Evolutionary conservation across 352 stramenopile genomes (phyloP).

Genomic region (Pythium brachiatum): DNA sequence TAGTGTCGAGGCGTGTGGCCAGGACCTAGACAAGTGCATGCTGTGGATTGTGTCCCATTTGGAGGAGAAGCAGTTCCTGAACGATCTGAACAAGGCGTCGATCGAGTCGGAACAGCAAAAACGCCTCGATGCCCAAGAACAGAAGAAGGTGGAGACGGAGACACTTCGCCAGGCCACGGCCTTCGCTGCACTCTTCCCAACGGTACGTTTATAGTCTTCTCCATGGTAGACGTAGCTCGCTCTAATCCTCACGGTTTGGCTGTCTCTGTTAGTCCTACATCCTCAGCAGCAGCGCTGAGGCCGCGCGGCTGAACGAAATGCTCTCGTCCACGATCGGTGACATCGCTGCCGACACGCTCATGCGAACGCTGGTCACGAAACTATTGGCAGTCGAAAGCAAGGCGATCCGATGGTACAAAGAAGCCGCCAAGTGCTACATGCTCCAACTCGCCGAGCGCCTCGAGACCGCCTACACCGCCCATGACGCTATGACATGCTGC

Average conservation of each 20-base stretch:
- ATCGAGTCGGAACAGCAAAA: constrained; percentile 76
- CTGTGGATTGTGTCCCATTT: constrained; percentile 75
- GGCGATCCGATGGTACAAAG: constrained; percentile 71
- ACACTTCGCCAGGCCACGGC: constrained; percentile 44
- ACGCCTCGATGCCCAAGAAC: constrained; percentile 50
- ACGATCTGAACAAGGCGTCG: constrained; percentile 69
- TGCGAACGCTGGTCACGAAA: constrained; percentile 58
- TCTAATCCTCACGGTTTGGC: not conserved
- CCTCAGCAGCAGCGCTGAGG: constrained; percentile 34
- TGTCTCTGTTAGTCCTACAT: constrained; percentile 50
- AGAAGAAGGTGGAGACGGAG: constrained; percentile 59
- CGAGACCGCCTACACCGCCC: constrained; percentile 35
- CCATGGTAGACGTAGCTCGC: too few relatives aligned
- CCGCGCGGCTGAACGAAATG: constrained; percentile 40
- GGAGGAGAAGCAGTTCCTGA: constrained; percentile 66
- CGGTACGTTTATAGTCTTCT: constrained; percentile 35
- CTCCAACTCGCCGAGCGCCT: constrained; percentile 55
- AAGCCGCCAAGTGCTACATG: constrained; percentile 65
- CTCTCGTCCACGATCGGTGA: constrained; percentile 50
- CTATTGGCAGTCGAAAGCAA: constrained; percentile 67
- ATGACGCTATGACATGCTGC: constrained; percentile 54
- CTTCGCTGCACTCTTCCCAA: constrained; percentile 65
- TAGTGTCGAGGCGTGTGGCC: constrained; percentile 53
- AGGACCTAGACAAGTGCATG: constrained; percentile 74
- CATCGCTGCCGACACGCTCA: constrained; percentile 33